Base-by-base conservation (phyloP, 139 green algal species). In the Gonium pectorale region DNA sequence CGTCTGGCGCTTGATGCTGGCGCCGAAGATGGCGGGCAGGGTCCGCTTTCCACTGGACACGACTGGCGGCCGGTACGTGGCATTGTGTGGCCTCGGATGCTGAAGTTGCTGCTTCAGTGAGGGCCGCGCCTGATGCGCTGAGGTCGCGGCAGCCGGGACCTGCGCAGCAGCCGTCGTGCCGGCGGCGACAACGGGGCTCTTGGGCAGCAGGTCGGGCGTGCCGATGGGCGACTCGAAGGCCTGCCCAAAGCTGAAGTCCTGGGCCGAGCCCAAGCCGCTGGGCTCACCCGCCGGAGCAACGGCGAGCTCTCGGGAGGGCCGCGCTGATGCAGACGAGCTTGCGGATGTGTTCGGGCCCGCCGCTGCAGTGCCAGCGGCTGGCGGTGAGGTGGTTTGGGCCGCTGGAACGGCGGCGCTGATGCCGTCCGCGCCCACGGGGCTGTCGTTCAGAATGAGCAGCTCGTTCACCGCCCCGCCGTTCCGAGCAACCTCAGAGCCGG, bases 161-260 rank as follows among this genome's bases (percentile, higher is more conserved):
- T n/a, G n/a, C n/a, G n/a, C n/a, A n/a, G n/a, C n/a, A n/a, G n/a
- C 33, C 6, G 59, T 3, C 15, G 26, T 0, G 31, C 52, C 31
- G 22, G 72, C 6, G 15, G 51, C 37, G 33, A 24, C 49, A 5
- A 5, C 21, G 35, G 52, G 52, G 52, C 35, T 68, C 24, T 21
- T 44, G 5, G 27, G 0, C 15, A 72, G 3, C 13, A 83, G 35
- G 77, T 83, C 62, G 0, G 77, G 77, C 9, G 77, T 83, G 41
- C 73, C 77, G 62, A 1, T 71, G 27, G 31, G 41, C 1, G 54
- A 54, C 0, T 43, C 4, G 24, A 24, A n/a, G 17, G n/a, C 26
- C 60, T 41, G 37, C 62, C 73, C 77, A 26, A 83, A 83, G 8
- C 44, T 44, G 22, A 83, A 83, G 24, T 59, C 60, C 60, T 38